Evolutionary conservation across 495 filamentous ascomycete genomes (phyloP).

Genomic region (Geopyxis carbonaria): DNA sequence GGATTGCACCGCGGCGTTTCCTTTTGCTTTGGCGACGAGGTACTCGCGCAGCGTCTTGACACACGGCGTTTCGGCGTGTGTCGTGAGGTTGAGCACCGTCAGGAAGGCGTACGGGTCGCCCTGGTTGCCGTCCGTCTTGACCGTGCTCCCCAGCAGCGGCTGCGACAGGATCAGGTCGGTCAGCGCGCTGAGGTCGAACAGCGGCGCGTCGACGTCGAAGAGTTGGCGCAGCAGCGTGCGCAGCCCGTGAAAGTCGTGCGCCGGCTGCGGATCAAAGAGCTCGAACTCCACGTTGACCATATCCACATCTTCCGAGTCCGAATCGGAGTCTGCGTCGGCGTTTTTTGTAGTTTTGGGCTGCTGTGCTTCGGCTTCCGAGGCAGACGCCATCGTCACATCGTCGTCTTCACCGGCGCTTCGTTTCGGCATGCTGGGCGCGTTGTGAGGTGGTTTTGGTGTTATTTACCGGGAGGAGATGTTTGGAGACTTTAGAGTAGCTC

Average conservation of each 20-base stretch:
- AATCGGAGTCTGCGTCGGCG: background rate
- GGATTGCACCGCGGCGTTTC: conserved; percentile 35
- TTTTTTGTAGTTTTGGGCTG: too few species aligned
- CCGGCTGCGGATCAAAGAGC: conserved; percentile 85
- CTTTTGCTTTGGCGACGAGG: conserved; percentile 41
- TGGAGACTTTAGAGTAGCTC: too few species aligned
- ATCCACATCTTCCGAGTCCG: conserved; percentile 49
- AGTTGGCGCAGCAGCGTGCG: conserved; percentile 83
- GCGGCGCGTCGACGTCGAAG: conserved; percentile 69
- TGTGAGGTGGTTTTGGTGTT: too few species aligned
- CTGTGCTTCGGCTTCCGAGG: too few species aligned
- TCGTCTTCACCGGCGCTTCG: too few species aligned
- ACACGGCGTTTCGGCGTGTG: conserved; percentile 56
- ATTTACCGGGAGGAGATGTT: too few species aligned
- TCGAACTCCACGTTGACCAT: conserved; percentile 95
- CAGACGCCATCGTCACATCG: too few species aligned
- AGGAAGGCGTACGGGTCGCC: conserved; percentile 90
- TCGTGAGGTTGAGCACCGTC: conserved; percentile 67
- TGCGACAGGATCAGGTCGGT: conserved; percentile 80
- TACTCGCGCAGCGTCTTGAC: conserved; percentile 56
- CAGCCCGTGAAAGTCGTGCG: conserved; percentile 85
- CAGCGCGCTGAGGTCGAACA: conserved; percentile 74
- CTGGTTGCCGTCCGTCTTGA: conserved; percentile 89
- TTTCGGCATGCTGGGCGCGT: too few species aligned
- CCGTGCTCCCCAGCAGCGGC: conserved; percentile 74